Conservation (phyloP, 257 asterid species). For the Nicotiana knightiana region DNA sequence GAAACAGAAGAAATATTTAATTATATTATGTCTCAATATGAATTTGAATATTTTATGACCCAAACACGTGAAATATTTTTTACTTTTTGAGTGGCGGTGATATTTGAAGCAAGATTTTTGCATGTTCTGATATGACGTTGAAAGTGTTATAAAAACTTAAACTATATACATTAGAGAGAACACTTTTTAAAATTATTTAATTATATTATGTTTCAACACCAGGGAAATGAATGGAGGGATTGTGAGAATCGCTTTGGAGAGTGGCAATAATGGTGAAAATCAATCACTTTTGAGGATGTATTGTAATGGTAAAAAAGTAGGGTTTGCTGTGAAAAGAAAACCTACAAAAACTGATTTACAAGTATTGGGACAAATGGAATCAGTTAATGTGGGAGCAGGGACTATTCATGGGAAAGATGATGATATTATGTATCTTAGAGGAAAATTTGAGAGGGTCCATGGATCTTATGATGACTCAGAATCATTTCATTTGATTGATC, state of each 20-base stretch:
- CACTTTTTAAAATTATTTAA: neutral
- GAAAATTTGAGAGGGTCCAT: slow-evolving; percentile 45
- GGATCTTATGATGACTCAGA: slow-evolving; percentile 37
- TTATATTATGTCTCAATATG: too few relatives aligned
- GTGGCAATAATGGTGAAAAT: neutral
- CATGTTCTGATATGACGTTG: neutral
- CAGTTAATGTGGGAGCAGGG: slow-evolving; percentile 48
- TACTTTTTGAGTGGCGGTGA: neutral
- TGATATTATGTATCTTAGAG: slow-evolving; percentile 48
- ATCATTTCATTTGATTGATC: slow-evolving; percentile 58
- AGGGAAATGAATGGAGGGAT: slow-evolving; percentile 50
- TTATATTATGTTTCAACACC: neutral
- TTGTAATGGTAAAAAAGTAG: slow-evolving; percentile 50
- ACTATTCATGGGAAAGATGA: slow-evolving; percentile 25
- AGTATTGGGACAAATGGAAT: slow-evolving; percentile 31
- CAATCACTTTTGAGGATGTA: slow-evolving; percentile 46
- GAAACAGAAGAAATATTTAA: too few relatives aligned
- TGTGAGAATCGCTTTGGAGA: slow-evolving; percentile 44
- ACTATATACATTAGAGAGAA: too few relatives aligned
- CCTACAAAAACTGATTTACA: slow-evolving; percentile 34
- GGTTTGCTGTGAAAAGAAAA: slow-evolving; percentile 39
- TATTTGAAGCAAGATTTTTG: neutral
- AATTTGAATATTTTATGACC: neutral
- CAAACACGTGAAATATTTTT: neutral
- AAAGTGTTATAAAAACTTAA: too few relatives aligned